These are phyloP conservation scores for Hydrangea macrophylla DNA, from an alignment of 148 eudicot species.

Conservation along the genomic window DNA sequence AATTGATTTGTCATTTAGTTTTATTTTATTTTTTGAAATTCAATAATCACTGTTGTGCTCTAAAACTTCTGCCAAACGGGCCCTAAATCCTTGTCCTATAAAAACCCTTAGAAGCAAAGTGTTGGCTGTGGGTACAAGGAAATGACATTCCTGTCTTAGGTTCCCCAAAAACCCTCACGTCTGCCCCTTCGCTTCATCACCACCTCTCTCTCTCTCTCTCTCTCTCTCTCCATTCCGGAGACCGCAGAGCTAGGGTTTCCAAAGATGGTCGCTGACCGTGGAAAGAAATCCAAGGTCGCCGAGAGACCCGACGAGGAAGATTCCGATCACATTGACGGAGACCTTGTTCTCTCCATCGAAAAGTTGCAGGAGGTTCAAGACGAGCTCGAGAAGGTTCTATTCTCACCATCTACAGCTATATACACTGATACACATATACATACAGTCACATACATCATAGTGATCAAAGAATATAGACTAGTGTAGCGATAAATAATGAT, in stretches of 20 bases:
- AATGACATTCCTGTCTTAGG: no score
- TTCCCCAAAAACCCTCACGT: no score
- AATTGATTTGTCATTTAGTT: no score
- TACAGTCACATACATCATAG: neutral
- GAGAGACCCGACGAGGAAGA: slow-evolving; percentile 42
- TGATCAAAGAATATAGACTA: neutral
- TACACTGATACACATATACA: neutral
- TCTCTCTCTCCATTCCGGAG: neutral
- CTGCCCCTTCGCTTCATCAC: no score
- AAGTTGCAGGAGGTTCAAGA: slow-evolving; percentile 90
- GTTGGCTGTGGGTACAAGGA: no score
- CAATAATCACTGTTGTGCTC: no score
- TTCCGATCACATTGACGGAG: slow-evolving; percentile 56
- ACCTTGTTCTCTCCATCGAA: slow-evolving; percentile 77
- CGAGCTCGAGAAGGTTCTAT: slow-evolving; percentile 77
- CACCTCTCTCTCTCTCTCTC: no score
- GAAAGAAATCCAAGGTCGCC: slow-evolving; percentile 50
- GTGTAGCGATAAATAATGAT: neutral
- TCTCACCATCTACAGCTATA: neutral
- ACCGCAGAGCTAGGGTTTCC: slow-evolving; percentile 13
- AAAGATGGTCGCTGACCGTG: slow-evolving; percentile 53
- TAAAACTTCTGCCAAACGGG: no score
- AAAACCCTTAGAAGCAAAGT: no score
- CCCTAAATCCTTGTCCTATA: no score
- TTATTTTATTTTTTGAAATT: no score